Conservation (phyloP, 352 stramenopile species). For the Phytophthora gonapodyides region DNA sequence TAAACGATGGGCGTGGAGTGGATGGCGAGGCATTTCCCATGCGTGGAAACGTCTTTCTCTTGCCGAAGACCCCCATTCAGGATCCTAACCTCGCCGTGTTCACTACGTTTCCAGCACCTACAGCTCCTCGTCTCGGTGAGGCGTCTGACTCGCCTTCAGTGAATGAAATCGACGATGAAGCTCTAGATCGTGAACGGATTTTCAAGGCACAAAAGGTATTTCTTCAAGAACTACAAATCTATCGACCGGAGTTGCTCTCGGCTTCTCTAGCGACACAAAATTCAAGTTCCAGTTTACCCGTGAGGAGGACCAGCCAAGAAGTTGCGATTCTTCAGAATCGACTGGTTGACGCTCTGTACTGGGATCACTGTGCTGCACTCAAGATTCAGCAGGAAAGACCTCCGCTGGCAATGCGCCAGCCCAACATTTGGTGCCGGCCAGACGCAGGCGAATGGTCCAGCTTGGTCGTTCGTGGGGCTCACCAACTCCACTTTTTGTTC, state of each 20-base stretch:
- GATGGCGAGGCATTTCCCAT: slow-evolving; percentile 53
- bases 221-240: slow-evolving; percentile 68
- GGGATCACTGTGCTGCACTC: slow-evolving; percentile 77
- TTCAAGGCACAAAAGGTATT: slow-evolving; percentile 57
- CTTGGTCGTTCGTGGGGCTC: slow-evolving; percentile 57
- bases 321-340: slow-evolving; percentile 23
- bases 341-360: slow-evolving; percentile 76
- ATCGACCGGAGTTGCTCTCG: slow-evolving; percentile 46
- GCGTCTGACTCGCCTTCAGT: slow-evolving; percentile 4
- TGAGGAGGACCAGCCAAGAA: slow-evolving; percentile 12
- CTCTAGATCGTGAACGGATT: slow-evolving; percentile 54
- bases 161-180: slow-evolving; percentile 36
- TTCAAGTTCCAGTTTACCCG: slow-evolving; percentile 3
- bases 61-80: slow-evolving; percentile 64
- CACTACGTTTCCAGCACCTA: slow-evolving; percentile 29
- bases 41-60: slow-evolving; percentile 71
- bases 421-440: slow-evolving; percentile 70
- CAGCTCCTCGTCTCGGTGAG: slow-evolving; percentile 31
- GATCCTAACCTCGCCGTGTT: slow-evolving; percentile 65
- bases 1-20: slow-evolving; percentile 48
- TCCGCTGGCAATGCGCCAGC: slow-evolving; percentile 50
- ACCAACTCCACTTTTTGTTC: slow-evolving; percentile 75
- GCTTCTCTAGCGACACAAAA: not conserved
- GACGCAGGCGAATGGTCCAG: slow-evolving; percentile 76
- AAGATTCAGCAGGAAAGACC: slow-evolving; percentile 58